Evolutionary conservation across 2,329 filamentous ascomycete species (phyloP).

Genomic region (Trichoderma cornu-damae): DNA sequence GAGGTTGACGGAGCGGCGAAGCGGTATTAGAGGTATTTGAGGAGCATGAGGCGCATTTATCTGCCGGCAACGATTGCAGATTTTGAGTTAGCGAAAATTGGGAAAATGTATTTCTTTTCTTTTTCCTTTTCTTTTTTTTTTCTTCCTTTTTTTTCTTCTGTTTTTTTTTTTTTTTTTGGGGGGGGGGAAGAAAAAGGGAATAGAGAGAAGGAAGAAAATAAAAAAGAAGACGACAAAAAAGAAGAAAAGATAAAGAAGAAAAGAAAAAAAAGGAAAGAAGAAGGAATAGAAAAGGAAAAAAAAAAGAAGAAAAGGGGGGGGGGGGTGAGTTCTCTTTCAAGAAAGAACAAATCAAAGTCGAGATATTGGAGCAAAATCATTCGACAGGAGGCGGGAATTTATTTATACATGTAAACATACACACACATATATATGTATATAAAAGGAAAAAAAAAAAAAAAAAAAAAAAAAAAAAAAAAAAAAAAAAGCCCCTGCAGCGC

Average conservation of each 20-base stretch:
- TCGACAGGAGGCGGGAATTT: neutral
- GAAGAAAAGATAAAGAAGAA: neutral
- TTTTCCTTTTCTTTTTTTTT: too few relatives aligned
- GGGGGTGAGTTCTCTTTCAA: too few relatives aligned
- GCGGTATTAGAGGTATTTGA: constrained; percentile 31
- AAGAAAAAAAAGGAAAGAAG: too few relatives aligned
- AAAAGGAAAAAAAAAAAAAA: too few relatives aligned
- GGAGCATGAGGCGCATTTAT: constrained; percentile 10
- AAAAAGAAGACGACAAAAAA: neutral
- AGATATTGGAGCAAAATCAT: neutral
- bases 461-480: too few relatives aligned
- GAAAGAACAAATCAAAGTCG: neutral
- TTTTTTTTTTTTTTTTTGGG: too few relatives aligned
- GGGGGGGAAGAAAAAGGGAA: too few relatives aligned
- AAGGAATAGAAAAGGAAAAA: neutral
- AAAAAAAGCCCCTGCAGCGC: constrained; percentile 14
- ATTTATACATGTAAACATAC: too few relatives aligned
- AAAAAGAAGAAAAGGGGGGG: neutral
- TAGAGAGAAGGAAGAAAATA: neutral
- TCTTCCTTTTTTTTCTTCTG: too few relatives aligned
- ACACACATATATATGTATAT: too few relatives aligned
- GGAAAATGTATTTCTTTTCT: too few relatives aligned
- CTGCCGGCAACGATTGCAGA: neutral
- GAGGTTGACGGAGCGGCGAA: constrained; percentile 44
- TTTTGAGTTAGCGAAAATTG: neutral